Evolutionary conservation across 371 early-diverging fungal genomes (phyloP).

Genomic region (Rhizopus arrhizus): DNA sequence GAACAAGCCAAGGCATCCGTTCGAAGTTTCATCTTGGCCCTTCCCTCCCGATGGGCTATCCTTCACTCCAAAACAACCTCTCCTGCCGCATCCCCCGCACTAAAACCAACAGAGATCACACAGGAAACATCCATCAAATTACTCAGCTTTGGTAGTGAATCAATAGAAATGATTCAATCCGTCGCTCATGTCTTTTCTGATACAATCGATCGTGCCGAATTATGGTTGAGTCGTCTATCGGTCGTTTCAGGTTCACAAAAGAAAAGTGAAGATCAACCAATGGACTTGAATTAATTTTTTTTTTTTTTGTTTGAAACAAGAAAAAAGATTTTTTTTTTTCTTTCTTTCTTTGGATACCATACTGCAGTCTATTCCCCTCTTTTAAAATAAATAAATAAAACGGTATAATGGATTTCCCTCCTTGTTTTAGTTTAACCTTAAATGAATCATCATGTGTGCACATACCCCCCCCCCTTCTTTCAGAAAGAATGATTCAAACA

Average conservation of each 20-base stretch:
- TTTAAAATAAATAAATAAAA: too few species aligned
- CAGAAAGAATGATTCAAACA: too few species aligned
- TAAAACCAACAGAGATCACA: conserved; percentile 39
- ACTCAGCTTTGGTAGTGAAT: conserved; percentile 80
- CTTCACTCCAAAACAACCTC: conserved; percentile 49
- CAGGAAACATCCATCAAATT: conserved; percentile 53
- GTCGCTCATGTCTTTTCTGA: conserved; percentile 82
- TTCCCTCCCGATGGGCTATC: conserved; percentile 85
- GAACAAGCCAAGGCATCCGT: conserved; percentile 83
- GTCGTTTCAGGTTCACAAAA: conserved; percentile 30
- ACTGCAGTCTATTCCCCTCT: too few species aligned
- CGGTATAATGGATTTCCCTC: too few species aligned
- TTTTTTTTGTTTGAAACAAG: neutral
- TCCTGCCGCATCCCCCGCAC: conserved; percentile 43
- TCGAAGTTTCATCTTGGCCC: conserved; percentile 80
- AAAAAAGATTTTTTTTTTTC: neutral
- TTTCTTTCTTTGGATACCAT: neutral
- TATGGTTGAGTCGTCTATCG: conserved; percentile 66
- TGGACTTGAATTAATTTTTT: conserved; percentile 11
- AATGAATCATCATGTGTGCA: too few species aligned
- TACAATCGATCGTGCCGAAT: conserved; percentile 80
- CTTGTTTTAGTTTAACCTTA: too few species aligned
- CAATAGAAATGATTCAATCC: conserved; percentile 77
- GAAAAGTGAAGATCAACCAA: neutral
- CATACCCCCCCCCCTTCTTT: too few species aligned